Evolutionary conservation across 805 yeast genomes (phyloP), one percentile per base, ranked within the genome.

Genomic region (Teunomyces pallodes): DNA sequence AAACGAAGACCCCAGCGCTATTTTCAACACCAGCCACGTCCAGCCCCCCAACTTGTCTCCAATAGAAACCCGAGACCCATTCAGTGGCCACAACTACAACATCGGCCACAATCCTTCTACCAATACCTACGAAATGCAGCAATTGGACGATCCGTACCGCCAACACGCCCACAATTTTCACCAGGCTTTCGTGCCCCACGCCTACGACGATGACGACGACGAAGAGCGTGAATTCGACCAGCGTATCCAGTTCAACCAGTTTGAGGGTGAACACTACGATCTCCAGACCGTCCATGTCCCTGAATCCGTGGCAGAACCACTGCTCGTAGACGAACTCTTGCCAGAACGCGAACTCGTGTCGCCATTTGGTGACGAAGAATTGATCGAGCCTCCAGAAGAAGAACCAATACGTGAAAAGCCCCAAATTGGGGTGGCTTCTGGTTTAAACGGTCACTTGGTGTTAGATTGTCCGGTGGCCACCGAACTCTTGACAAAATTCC

Each of bases 401-500:
- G 73, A 66, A 29, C 60, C 66, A 13, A 55, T 58, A 4, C 54
- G 68, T 6, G 58, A 63, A 8, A 67, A 67, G 51, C 69, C 72
- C 20, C 68, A 65, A 38, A 63, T 64, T 27, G 67, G 70, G 14
- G 49, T 61, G 26, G 72, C 72, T 2, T 50, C 66, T 6, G 76
- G 76, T 30, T 63, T 65, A 48, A 69, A 74, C 48, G 96, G 96
- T 47, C 90, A 90, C 60, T 78, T 90, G 61, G 88, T 90, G 30
- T 76, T 90, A 50, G 96, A 90, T 66, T 90, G 96, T 61, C 96
- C 96, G 9, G 91, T 90, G 1, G 83, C 95, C n/a, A 79, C 81
- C 28, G 77, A 81, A 43, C 74, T 90, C 44, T 68, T 86, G 38
- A 55, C 70, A 13, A 73, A 72, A 49, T 72, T 70, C 49, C 75